phyloP scores from a whole-genome alignment of 2,329 filamentous ascomycete species.

The Eutypa lata region DNA sequence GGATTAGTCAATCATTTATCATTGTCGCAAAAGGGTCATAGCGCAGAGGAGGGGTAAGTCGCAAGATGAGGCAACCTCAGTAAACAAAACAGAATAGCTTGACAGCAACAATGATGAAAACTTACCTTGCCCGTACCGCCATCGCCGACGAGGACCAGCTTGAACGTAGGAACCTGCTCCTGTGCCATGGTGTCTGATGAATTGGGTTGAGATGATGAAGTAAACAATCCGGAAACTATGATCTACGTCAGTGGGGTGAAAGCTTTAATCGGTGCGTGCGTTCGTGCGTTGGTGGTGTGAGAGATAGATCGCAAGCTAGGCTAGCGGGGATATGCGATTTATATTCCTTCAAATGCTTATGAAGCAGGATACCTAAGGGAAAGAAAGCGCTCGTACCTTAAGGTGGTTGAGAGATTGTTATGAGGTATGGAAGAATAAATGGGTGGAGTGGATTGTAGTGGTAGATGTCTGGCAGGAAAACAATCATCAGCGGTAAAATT shows the following conservation, averaged over 20 bases:
- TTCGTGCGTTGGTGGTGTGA: background rate
- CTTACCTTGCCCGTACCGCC: slow-evolving; percentile 98
- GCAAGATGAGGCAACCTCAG: slow-evolving; percentile 13
- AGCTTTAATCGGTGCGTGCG: slow-evolving; percentile 7
- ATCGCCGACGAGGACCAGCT: slow-evolving; percentile 99
- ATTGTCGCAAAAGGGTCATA: background rate
- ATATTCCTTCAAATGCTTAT: background rate
- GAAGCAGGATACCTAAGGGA: background rate
- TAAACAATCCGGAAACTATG: slow-evolving; percentile 39
- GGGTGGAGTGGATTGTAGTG: background rate
- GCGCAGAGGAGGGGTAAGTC: slow-evolving; percentile 21
- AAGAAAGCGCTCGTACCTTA: background rate
- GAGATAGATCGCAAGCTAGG: background rate
- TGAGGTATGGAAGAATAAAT: background rate
- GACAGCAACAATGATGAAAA: slow-evolving; percentile 15
- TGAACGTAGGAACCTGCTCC: slow-evolving; percentile 75
- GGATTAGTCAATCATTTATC: slow-evolving; percentile 9
- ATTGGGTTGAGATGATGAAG: slow-evolving; percentile 31
- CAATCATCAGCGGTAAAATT: background rate
- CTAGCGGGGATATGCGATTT: background rate
- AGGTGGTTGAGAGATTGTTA: background rate
- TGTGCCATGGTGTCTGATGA: slow-evolving; percentile 60
- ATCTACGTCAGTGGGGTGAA: slow-evolving; percentile 23
- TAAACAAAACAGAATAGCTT: slow-evolving; percentile 5
- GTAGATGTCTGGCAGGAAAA: background rate